Percentiles rank a stretch among this genome's conserved stretches.
Conservation (phyloP, 2,329 filamentous ascomycete species). For the Harringtonia lauricola region DNA sequence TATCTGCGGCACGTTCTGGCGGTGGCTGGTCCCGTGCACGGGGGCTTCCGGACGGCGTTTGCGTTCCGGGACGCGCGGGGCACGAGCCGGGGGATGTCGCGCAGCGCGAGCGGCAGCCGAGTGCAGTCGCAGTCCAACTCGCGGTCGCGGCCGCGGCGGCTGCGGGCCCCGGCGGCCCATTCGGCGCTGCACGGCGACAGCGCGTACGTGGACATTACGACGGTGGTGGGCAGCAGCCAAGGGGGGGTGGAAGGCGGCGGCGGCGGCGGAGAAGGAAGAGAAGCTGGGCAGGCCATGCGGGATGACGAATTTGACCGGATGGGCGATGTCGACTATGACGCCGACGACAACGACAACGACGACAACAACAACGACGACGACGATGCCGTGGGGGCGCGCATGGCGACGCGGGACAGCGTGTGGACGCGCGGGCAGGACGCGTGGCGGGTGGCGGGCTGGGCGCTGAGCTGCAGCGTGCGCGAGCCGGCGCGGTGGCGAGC, state of each 20-base stretch:
- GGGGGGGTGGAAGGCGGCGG: too few species aligned
- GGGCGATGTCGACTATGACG: conserved; percentile 23
- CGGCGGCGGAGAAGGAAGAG: too few species aligned
- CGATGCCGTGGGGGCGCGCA: conserved; percentile 42
- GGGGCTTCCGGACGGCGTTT: conserved; percentile 63
- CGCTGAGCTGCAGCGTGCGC: conserved; percentile 74
- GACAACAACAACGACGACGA: conserved; percentile 30
- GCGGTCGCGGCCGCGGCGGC: conserved; percentile 12
- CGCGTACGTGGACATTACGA: conserved; percentile 9
- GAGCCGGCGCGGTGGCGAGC: conserved; percentile 66
- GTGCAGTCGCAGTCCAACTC: too few species aligned
- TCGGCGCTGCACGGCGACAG: too few species aligned
- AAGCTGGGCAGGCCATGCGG: too few species aligned
- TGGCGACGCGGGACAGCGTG: conserved; percentile 55
- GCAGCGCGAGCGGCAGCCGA: background rate
- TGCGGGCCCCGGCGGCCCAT: background rate
- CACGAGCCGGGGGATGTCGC: too few species aligned
- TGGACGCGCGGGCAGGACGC: conserved; percentile 76
- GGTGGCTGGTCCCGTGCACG: conserved; percentile 57
- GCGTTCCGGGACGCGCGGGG: conserved; percentile 36
- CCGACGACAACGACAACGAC: conserved; percentile 16
- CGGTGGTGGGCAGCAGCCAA: too few species aligned
- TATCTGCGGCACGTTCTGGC: conserved; percentile 59
- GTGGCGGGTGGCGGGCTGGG: conserved; percentile 84
- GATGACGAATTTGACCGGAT: too few species aligned